phyloP scores from a whole-genome alignment of 2,329 filamentous ascomycete genomes.

The Fusarium praegraminearum region DNA sequence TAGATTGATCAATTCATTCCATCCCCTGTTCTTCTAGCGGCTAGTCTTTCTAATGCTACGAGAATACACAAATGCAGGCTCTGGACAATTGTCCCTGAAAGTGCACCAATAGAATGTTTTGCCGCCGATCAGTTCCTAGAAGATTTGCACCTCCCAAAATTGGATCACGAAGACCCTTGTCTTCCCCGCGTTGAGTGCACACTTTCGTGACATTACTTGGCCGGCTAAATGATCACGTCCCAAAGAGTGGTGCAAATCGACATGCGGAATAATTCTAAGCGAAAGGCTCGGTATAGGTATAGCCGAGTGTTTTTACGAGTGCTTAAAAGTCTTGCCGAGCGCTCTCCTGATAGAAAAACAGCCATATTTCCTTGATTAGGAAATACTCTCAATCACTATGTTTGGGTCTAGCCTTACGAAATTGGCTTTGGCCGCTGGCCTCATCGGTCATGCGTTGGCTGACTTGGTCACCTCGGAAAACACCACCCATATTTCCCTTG shows the following conservation, averaged over 20 bases:
- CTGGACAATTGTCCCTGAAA: neutral
- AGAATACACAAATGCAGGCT: neutral
- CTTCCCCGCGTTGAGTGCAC: constrained; percentile 20
- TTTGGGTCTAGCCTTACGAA: neutral
- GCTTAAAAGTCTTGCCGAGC: neutral
- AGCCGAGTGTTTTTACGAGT: neutral
- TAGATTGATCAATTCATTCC: no score
- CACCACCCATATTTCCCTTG: constrained; percentile 36
- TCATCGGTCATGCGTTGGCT: constrained; percentile 2
- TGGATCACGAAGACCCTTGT: neutral
- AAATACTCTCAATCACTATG: constrained; percentile 1
- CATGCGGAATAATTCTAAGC: constrained; percentile 1
- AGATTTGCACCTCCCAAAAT: neutral
- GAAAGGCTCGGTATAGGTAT: constrained; percentile 12
- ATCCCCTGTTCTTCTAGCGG: no score
- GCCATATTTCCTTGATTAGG: neutral
- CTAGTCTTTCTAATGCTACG: no score
- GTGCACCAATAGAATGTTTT: neutral
- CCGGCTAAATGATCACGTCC: constrained; percentile 27
- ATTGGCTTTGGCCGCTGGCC: constrained; percentile 9
- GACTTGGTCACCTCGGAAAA: constrained; percentile 28
- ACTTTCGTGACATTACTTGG: neutral
- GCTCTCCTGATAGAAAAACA: no score
- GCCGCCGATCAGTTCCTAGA: neutral
- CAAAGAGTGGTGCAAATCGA: neutral